These are phyloP conservation scores for Cordyceps tenuipes DNA, from an alignment of 2,329 filamentous ascomycete species.

Conservation along the genomic window DNA sequence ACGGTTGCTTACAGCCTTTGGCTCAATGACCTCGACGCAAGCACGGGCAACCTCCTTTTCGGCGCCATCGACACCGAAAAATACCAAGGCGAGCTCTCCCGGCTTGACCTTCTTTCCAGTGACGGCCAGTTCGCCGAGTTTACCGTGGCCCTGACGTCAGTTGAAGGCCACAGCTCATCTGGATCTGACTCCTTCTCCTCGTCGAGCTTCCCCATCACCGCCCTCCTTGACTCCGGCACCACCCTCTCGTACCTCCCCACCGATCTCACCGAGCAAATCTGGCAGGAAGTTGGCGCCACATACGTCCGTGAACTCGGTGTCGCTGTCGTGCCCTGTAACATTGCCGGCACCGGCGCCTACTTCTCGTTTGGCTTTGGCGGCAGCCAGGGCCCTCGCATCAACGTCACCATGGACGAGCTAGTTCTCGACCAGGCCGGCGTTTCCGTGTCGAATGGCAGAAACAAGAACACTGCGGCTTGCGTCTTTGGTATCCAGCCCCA, in stretches of 20 bases:
- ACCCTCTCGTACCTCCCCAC: constrained; percentile 62
- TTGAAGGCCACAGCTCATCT: constrained; percentile 38
- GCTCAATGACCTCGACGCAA: constrained; percentile 51
- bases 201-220: constrained; percentile 40
- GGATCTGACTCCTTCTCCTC: constrained; percentile 41
- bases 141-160: constrained; percentile 38
- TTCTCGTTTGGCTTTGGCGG: constrained; percentile 49
- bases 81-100: constrained; percentile 55
- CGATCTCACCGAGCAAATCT: constrained; percentile 45
- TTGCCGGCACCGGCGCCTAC: constrained; percentile 34
- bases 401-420: constrained; percentile 47
- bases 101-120: constrained; percentile 46
- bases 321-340: constrained; percentile 43
- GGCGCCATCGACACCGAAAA: constrained; percentile 74
- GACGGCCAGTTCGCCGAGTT: constrained; percentile 37
- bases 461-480: constrained; percentile 34
- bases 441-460: neutral
- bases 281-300: constrained; percentile 45
- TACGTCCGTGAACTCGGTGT: constrained; percentile 30
- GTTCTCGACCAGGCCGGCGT: constrained; percentile 37
- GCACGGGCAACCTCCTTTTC: constrained; percentile 65
- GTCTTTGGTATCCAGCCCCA: constrained; percentile 50
- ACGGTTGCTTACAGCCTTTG: constrained; percentile 64
- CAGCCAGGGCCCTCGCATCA: constrained; percentile 38
- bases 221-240: constrained; percentile 68